Evolutionary conservation across 176 grass and related monocot genomes (phyloP).

Genomic region (Oryza longistaminata): DNA sequence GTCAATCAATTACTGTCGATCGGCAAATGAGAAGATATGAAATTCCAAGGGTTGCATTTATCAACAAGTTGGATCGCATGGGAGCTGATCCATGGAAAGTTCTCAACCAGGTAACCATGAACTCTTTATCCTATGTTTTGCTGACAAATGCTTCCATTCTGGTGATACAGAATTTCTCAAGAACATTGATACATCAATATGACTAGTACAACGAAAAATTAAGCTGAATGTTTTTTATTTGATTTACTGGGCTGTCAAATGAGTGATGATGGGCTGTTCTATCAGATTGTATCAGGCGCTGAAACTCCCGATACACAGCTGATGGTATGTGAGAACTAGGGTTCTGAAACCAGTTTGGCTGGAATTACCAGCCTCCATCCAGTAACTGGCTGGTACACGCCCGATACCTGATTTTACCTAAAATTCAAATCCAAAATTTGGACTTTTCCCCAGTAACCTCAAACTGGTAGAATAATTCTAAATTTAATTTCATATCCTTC

Average conservation of each 20-base stretch:
- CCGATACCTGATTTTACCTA: no score
- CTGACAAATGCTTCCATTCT: background rate
- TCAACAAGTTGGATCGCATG: conserved; percentile 98
- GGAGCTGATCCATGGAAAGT: conserved; percentile 99
- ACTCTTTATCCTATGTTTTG: conserved; percentile 10
- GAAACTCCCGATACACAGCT: background rate
- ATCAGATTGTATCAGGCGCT: background rate
- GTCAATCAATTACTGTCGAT: conserved; percentile 98
- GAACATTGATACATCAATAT: background rate
- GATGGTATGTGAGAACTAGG: background rate
- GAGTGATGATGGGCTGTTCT: background rate
- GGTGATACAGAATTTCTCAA: background rate
- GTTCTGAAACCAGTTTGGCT: no score
- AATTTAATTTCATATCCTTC: no score
- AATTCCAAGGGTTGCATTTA: conserved; percentile 94
- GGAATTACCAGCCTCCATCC: no score
- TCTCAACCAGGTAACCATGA: conserved; percentile 72
- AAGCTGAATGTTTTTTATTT: background rate
- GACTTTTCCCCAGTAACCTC: no score
- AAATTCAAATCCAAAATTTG: no score
- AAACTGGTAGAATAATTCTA: no score
- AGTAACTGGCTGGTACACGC: no score
- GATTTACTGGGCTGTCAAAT: background rate
- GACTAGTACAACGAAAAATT: background rate
- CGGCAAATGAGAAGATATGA: conserved; percentile 97